A percentile compares a stretch with the other conserved stretches of the same genome.
Evolutionary conservation across 257 asterid genomes (phyloP).

Genomic region (Plantago ovata): DNA sequence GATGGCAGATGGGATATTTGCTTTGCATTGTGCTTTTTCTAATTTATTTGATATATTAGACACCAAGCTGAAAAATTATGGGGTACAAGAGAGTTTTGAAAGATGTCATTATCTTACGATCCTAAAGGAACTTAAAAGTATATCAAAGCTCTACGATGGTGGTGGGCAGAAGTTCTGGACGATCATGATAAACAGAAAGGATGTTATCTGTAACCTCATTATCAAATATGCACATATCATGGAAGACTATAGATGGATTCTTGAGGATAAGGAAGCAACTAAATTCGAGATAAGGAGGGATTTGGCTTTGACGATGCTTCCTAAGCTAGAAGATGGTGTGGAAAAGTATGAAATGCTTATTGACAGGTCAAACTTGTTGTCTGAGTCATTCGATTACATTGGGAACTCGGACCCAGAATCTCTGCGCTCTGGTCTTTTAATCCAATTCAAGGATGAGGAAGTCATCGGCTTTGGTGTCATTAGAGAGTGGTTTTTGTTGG

Average conservation of each 20-base stretch:
- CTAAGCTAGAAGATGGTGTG: conserved; percentile 76
- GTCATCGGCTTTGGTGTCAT: conserved; percentile 96
- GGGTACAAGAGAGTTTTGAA: conserved; percentile 33
- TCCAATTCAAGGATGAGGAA: conserved; percentile 91
- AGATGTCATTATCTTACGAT: conserved; percentile 39
- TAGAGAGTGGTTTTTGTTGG: conserved; percentile 93
- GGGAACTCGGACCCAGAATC: conserved; percentile 47
- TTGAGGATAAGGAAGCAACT: conserved; percentile 63
- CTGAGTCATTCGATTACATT: conserved; percentile 76
- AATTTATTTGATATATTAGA: conserved; percentile 53
- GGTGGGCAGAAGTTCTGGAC: conserved; percentile 62
- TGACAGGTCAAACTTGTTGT: conserved; percentile 71
- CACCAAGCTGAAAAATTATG: conserved; percentile 44
- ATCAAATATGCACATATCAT: conserved; percentile 55
- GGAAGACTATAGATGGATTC: conserved; percentile 69
- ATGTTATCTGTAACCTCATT: conserved; percentile 52
- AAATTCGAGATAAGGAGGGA: conserved; percentile 78
- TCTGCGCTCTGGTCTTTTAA: conserved; percentile 69
- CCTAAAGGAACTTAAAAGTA: conserved; percentile 53
- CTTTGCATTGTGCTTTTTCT: conserved; percentile 24
- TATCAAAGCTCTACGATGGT: conserved; percentile 52
- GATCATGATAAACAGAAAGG: conserved; percentile 47
- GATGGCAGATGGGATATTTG: too few species aligned
- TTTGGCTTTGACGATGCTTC: conserved; percentile 74
- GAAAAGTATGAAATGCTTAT: conserved; percentile 84